Base-by-base conservation (phyloP, 805 yeast species). In the Maudiozyma serrabonitensis region DNA sequence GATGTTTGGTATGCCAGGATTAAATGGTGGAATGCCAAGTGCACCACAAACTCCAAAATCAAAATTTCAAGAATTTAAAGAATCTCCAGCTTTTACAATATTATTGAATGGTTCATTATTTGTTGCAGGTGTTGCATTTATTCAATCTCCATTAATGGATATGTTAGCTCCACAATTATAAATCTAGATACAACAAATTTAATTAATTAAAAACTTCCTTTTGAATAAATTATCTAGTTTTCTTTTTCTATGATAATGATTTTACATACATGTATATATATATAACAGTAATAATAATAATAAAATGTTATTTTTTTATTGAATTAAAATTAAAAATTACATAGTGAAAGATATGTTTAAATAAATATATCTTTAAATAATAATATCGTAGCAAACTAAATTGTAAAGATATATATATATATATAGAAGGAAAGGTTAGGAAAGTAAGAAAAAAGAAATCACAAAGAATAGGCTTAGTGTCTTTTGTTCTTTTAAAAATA, bases 131-230 rank as follows among this genome's bases (percentile, higher is more conserved):
- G 85, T 84, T 56, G 79, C 80, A 23, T 78, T 85, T 66, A 78
- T 86, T 57, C 87, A 82, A 71, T 82, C 89, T 45, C 84, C 90
- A 57, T 69, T 83, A 60, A 82, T 83, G 87, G 91, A 84, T 50
- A 78, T 82, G 79, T 70, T 85, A 70, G 89, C 84, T 59, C 93
- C 93, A 47, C 91, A 84, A 67, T 74, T 67, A 48, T 66, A 56
- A 58, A n/a, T n/a, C n/a, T n/a, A n/a, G n/a, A n/a, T n/a, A n/a
- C n/a, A n/a, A n/a, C n/a, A n/a, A n/a, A n/a, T n/a, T n/a, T n/a
- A n/a, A n/a, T n/a, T n/a, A n/a, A n/a, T n/a, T n/a, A n/a, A n/a
- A n/a, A n/a, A n/a, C n/a, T n/a, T n/a, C n/a, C n/a, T n/a, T n/a
- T n/a, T n/a, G n/a, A n/a, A n/a, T n/a, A n/a, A n/a, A n/a, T n/a